Base-by-base conservation (phyloP, 169 alveolate species). In the Plasmodium coatneyi region DNA sequence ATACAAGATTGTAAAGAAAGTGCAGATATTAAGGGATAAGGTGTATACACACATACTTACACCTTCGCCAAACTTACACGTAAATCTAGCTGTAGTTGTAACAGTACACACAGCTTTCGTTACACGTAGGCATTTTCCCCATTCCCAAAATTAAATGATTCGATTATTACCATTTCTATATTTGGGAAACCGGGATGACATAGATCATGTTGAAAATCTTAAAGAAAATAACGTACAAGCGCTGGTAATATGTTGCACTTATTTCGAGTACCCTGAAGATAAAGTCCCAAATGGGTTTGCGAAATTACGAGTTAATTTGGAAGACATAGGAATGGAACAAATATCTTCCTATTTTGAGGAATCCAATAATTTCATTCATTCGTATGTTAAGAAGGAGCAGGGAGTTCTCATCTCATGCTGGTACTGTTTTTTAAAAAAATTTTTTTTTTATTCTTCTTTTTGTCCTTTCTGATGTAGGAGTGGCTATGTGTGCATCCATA, bases 331-430 rank as follows among this genome's bases (percentile, higher is more conserved):
- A 36, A 60, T 95, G 34, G 96, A 95, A 80, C 92, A 89, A 32
- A 92, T 95, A 54, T 95, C 94, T 22, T 80, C 92, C 70, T 91
- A 84, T 76, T 95, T 95, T 83, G 78, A 84, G 22, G 94, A 92
- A 49, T 95, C 96, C 28, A 76, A 83, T 52, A 92, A 92, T 78
- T 95, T 92, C 82, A 92, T 95, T 56, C 95, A 95, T 70, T 81
- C 92, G 30, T 56, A 54, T 46, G 52, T 95, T 72, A 7, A 80
- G 25, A 30, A 80, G n/a, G 76, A 86, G 19, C 83, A 95, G 74
- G 60, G 95, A 1, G 96, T 95, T 49, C 92, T 95, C 80, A 92
- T 95, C 80, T 93, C 82, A 78, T 95, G 96, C 95, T 72, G 92
- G 96, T 94, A 82, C 54, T 10, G 28, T 78, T 22, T 66, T 25